Evolutionary conservation across 192 early-diverging fungal genomes (phyloP).

Genomic region (Piromyces finnis): DNA sequence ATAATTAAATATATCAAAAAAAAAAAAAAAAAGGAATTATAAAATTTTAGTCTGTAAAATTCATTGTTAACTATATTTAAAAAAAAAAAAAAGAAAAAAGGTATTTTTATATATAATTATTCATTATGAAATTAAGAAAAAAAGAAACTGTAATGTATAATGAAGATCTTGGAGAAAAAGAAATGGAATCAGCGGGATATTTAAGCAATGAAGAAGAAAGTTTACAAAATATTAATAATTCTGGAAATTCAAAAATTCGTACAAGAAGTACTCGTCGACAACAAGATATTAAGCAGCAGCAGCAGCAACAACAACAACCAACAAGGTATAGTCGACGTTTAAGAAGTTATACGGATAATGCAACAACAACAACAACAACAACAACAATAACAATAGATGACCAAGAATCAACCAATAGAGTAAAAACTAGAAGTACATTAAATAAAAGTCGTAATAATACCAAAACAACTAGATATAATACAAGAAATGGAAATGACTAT

Average conservation of each 20-base stretch:
- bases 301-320: not conserved
- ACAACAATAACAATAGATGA: not conserved
- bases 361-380: not conserved
- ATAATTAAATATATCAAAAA: too few species aligned
- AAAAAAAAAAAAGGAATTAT: too few species aligned
- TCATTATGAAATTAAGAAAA: not conserved
- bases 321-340: not conserved
- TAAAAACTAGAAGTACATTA: not conserved
- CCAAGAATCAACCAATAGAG: not conserved
- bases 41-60: too few species aligned
- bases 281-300: not conserved
- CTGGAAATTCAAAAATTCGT: not conserved
- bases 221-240: not conserved
- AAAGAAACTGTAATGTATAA: not conserved
- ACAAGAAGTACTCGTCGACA: not conserved
- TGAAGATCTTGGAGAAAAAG: not conserved
- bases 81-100: too few species aligned
- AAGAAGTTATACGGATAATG: not conserved
- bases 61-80: too few species aligned
- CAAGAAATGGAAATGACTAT: not conserved
- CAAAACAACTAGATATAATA: not conserved
- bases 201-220: not conserved
- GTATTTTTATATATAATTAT: too few species aligned
- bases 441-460: not conserved
- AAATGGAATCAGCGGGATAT: not conserved